Evolutionary conservation across 345 rosid genomes (phyloP).

Genomic region (Eucalyptus rudis): DNA sequence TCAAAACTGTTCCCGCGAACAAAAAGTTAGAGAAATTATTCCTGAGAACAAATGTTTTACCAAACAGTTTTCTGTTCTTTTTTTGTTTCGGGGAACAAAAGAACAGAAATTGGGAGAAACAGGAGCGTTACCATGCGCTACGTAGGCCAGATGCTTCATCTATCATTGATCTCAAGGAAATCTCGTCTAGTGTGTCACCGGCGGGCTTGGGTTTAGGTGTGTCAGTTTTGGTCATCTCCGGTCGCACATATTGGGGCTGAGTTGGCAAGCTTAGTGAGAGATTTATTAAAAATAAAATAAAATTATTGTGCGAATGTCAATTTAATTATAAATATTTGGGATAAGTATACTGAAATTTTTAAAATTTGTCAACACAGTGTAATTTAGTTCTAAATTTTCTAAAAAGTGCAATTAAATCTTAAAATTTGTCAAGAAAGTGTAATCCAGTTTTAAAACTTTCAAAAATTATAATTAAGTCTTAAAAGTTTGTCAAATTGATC

Average conservation of each 20-base stretch:
- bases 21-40: too few species aligned
- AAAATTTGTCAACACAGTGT: too few species aligned
- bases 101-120: too few species aligned
- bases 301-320: rapidly evolving
- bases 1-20: too few species aligned
- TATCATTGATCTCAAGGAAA: neutral
- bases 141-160: neutral
- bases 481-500: too few species aligned
- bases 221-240: neutral
- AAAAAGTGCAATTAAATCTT: rapidly evolving
- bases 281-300: neutral
- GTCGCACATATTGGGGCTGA: neutral
- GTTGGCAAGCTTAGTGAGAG: rapidly evolving
- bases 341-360: rapidly evolving
- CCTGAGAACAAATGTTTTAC: too few species aligned
- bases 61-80: too few species aligned
- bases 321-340: neutral
- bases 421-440: too few species aligned
- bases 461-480: too few species aligned
- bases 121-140: too few species aligned
- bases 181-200: neutral
- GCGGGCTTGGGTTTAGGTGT: neutral
- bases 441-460: rapidly evolving
- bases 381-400: rapidly evolving
- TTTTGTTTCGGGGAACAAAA: too few species aligned